phyloP scores from a whole-genome alignment of 1,284 basidiomycete species.

The Albatrellus sp. region DNA sequence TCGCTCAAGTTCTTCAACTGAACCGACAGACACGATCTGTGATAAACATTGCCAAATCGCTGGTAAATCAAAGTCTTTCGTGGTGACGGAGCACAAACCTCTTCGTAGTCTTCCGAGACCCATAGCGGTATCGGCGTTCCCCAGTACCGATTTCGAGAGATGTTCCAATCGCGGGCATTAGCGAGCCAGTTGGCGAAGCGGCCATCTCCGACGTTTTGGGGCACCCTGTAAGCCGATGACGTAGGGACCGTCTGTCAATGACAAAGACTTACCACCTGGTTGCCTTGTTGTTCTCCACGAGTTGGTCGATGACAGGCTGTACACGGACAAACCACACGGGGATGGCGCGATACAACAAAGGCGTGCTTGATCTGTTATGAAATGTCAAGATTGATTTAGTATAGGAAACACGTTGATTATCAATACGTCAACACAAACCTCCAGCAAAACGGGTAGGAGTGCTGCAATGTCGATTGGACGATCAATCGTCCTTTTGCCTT shows the following conservation, averaged over 20 bases:
- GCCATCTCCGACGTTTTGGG: slow-evolving; percentile 80
- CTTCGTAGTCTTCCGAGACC: slow-evolving; percentile 88
- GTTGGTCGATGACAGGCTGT: slow-evolving; percentile 70
- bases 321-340: slow-evolving; percentile 96
- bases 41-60: slow-evolving; percentile 1
- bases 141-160: slow-evolving; percentile 99
- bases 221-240: slow-evolving; percentile 51
- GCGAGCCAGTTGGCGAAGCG: slow-evolving; percentile 97
- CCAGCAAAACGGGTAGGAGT: slow-evolving; percentile 98
- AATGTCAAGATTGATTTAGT: slow-evolving; percentile 2
- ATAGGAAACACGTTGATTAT: slow-evolving; percentile 6
- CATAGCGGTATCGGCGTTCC: slow-evolving; percentile 97
- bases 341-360: slow-evolving; percentile 92
- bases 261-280: slow-evolving; percentile 67
- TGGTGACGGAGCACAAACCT: slow-evolving; percentile 34
- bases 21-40: slow-evolving; percentile 80
- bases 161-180: slow-evolving; percentile 98
- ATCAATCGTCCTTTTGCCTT: slow-evolving; percentile 85
- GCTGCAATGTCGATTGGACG: slow-evolving; percentile 78
- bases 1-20: slow-evolving; percentile 80
- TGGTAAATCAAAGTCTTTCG: slow-evolving; percentile 7
- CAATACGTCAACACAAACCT: slow-evolving; percentile 39
- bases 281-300: slow-evolving; percentile 83
- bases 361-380: slow-evolving; percentile 71
- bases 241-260: neutral